Conservation (phyloP, 148 eudicot species). For the Cornus kousa region DNA sequence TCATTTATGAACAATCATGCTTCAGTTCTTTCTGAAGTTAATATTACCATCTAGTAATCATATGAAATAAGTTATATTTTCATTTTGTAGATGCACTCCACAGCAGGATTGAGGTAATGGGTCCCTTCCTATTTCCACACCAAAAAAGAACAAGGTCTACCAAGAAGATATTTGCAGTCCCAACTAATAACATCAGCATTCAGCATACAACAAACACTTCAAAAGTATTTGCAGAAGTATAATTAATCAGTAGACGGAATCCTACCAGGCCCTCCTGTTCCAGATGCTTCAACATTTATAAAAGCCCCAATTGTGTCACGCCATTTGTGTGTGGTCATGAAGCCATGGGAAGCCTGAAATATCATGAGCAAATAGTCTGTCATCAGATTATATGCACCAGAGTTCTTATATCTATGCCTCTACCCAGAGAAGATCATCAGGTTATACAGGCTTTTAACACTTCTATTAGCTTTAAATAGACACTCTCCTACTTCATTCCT, state of each 20-base stretch:
- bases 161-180: background rate
- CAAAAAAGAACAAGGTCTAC: background rate
- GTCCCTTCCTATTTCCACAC: background rate
- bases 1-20: background rate
- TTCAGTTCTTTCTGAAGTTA: background rate
- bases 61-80: background rate
- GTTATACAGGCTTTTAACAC: background rate
- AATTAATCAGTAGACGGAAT: background rate
- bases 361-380: background rate
- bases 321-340: slow-evolving; percentile 89
- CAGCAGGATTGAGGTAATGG: background rate
- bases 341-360: slow-evolving; percentile 93
- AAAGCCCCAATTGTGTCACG: slow-evolving; percentile 87
- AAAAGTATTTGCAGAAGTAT: slow-evolving; percentile 1
- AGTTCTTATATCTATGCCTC: background rate
- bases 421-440: background rate
- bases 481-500: background rate
- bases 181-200: background rate
- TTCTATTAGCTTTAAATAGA: background rate
- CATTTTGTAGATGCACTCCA: background rate
- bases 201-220: background rate
- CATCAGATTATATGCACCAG: background rate
- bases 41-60: background rate
- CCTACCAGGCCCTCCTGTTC: slow-evolving; percentile 89
- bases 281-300: slow-evolving; percentile 90